Base-by-base conservation (phyloP, 2,329 filamentous ascomycete genomes). In the Trichoderma atrobrunneum region DNA sequence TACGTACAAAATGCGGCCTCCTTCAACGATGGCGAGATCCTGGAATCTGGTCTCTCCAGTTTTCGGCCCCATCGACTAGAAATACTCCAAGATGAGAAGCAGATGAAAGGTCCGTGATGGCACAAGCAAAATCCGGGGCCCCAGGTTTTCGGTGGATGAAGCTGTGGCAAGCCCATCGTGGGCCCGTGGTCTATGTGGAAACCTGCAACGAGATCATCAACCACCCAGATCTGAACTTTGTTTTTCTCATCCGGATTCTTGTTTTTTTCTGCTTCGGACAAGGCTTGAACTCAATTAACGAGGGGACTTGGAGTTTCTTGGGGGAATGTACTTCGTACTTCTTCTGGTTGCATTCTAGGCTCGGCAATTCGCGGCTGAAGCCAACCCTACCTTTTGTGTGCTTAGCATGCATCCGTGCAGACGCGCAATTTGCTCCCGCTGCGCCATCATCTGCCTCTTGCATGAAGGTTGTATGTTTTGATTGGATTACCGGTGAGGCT, bases 1-100 rank as follows among this genome's bases (percentile, higher is more conserved):
- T 71, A 71, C 70, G 70, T 71, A 71, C 70, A 71, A 71, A 60
- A n/a, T 54, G 43, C 57, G 24, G 43, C 59, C 59, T 62, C 67
- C 21, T 36, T 57, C 39, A 26, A 62, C 39, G 59, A 70, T 39
- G 43, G 54, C 43, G 59, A 70, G 67, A 70, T 70, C 67, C 65
- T 68, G n/a, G 56, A 68, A 60, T 71, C 59, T 65, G 48, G 69
- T 12, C 43, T 66, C 69, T 65, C 61, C 60, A 71, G 61, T 62
- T 71, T 63, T 64, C 24, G 18, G 18, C 67, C 67, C 67, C 67
- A 61, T 63, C 57, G 59, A 70, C 59, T 70, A 51, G 34, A 63
- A 63, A 63, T 59, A 62, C 59, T 70, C 59, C 67, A 63, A 56
- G 56, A 68, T 68, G 34, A 28, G 39, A 48, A 39, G 56, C 62